Base-by-base conservation (phyloP, 2,329 filamentous ascomycete species). In the Pestalotiopsis sp. region DNA sequence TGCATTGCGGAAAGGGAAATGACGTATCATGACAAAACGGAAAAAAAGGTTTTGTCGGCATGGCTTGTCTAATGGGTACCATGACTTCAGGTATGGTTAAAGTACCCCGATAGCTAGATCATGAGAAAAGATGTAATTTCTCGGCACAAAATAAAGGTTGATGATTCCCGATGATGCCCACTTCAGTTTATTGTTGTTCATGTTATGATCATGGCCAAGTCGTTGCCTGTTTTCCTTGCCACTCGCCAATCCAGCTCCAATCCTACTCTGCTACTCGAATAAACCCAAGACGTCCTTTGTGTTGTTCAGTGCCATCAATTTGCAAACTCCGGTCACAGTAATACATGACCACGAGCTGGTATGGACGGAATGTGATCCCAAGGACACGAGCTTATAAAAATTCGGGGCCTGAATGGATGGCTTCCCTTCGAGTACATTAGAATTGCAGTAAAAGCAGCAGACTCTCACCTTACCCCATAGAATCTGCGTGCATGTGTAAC, bases 1-100 rank as follows among this genome's bases (percentile, higher is more conserved):
- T 77, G 77, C 75, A 77, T 79, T 78, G 73, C 73, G 75, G 60
- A 64, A 66, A 57, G 59, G 66, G 58, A 67, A 67, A 64, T 41
- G 73, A 78, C 75, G 75, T 75, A 74, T 75, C 73, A 76, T 73
- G 72, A 74, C 72, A 71, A 76, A 71, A 66, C 23, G 58, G 59
- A 58, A 67, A 38, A 38, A 31, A 66, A 57, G 23, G 61, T 64
- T 64, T 60, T 66, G 64, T 56, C 41, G 59, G 57, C 58, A 39
- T 67, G 66, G 25, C 45, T 52, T 52, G 17, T 60, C 58, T 67
- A 67, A 39, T 64, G 61, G 61, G 38, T 39, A 27, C 36, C 52
- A 59, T 66, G 14, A 41, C 20, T n/a, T 27, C 14, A 45, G 52
- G 25, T 58, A 66, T 60, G 64, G 56, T 60, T 66, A 11, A 27